Evolutionary conservation across 768 basidiomycete species (phyloP), one percentile per base, ranked within the genome.

Genomic region (Sporobolomyces pararoseus): DNA sequence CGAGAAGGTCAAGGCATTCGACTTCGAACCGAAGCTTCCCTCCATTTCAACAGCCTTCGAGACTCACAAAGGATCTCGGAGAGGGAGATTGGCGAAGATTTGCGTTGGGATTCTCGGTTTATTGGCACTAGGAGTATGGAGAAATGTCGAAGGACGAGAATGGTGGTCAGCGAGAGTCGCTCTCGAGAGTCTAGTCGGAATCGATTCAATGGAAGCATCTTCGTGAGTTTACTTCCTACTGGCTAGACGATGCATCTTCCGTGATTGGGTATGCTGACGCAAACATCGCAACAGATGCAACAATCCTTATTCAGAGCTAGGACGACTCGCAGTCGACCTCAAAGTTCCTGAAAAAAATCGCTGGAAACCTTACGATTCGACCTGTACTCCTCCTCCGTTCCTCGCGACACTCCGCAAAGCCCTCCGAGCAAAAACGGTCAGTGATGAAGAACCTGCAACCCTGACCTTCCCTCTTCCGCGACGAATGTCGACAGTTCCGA

Each of bases 231-330:
- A n/a, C 54, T 34, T 16, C 34, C 39, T 42, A 42, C 17, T 42
- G n/a, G n/a, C n/a, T n/a, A n/a, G n/a, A n/a, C n/a, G n/a, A n/a
- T n/a, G n/a, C n/a, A n/a, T n/a, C n/a, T n/a, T n/a, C n/a, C n/a
- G n/a, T n/a, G n/a, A n/a, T n/a, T n/a, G n/a, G n/a, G n/a, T n/a
- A n/a, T n/a, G n/a, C n/a, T n/a, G n/a, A n/a, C n/a, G n/a, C n/a
- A n/a, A n/a, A n/a, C n/a, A n/a, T n/a, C n/a, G n/a, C n/a, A 9
- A 32, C 68, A 70, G 72, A 7, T 70, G 72, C 37, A 55, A 63
- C 3, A 70, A 73, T 39, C 68, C 72, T 1, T 70, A 65, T 52
- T 23, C 64, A n/a, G 72, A 66, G n/a, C 60, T 57, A n/a, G 72
- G 68, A 2, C 65, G 64, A 1, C 19, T 70, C 7, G n/a, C 32